phyloP scores from a whole-genome alignment of 2,329 filamentous ascomycete genomes.

The Harringtonia lauricola region DNA sequence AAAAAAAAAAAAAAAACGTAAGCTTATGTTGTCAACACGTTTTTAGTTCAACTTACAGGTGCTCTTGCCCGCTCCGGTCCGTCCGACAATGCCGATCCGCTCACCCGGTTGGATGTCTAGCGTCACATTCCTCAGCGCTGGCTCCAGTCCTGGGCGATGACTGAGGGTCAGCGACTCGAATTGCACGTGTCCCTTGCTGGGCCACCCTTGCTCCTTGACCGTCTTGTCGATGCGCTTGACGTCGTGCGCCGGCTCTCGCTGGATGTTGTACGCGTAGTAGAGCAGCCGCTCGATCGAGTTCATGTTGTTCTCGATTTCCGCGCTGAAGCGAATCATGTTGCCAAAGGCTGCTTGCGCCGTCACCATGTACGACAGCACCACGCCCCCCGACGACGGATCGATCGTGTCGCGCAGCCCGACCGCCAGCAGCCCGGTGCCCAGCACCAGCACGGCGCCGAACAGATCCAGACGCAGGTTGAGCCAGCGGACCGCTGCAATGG shows the following conservation, averaged over 20 bases:
- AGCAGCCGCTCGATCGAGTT: slow-evolving; percentile 96
- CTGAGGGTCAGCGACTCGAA: slow-evolving; percentile 93
- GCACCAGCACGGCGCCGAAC: slow-evolving; percentile 86
- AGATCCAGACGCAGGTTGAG: slow-evolving; percentile 91
- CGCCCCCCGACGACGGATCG: slow-evolving; percentile 64
- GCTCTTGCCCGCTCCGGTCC: slow-evolving; percentile 93
- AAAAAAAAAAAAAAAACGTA: too few species aligned
- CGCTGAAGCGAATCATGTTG: slow-evolving; percentile 97
- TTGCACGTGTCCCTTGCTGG: slow-evolving; percentile 73
- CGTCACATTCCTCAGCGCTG: slow-evolving; percentile 87
- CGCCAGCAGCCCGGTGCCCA: slow-evolving; percentile 73
- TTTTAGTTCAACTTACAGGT: too few species aligned
- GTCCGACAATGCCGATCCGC: slow-evolving; percentile 95
- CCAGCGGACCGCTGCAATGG: slow-evolving; percentile 90
- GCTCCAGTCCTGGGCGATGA: slow-evolving; percentile 79
- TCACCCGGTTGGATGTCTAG: slow-evolving; percentile 91
- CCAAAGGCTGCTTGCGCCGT: slow-evolving; percentile 95
- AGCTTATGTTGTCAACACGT: too few species aligned
- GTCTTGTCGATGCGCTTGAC: slow-evolving; percentile 78
- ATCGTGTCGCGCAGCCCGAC: too few species aligned
- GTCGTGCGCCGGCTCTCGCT: slow-evolving; percentile 90
- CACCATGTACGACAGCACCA: slow-evolving; percentile 99
- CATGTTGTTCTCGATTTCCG: slow-evolving; percentile 99
- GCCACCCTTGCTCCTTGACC: slow-evolving; percentile 90
- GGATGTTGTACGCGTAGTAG: slow-evolving; percentile 84